These are phyloP conservation scores for Cytospora paraplurivora DNA, from an alignment of 2,329 filamentous ascomycete species.

Conservation along the genomic window DNA sequence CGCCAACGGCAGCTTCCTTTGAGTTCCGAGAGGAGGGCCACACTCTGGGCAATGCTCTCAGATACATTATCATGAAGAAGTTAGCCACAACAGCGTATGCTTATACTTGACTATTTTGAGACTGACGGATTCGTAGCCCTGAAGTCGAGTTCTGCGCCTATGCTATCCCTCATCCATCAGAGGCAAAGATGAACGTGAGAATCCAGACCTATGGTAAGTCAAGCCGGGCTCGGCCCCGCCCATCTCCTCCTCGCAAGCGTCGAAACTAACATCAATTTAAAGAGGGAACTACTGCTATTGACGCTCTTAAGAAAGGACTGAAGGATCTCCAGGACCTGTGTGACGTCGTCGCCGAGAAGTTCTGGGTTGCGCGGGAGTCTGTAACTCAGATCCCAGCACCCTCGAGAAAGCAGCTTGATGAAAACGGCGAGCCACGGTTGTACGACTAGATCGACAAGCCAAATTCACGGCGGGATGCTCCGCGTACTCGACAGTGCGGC, in stretches of 20 bases:
- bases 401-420: conserved; percentile 27
- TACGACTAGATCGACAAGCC: conserved; percentile 14
- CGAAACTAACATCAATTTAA: conserved; percentile 13
- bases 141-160: conserved; percentile 98
- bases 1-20: conserved; percentile 88
- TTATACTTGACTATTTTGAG: neutral
- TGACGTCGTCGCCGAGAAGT: conserved; percentile 92
- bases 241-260: neutral
- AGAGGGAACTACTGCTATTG: conserved; percentile 80
- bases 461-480: neutral
- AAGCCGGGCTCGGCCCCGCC: neutral
- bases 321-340: conserved; percentile 88
- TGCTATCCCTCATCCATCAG: conserved; percentile 94
- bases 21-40: conserved; percentile 94
- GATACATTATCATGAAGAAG: conserved; percentile 99
- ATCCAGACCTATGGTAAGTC: conserved; percentile 92
- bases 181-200: conserved; percentile 93
- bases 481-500: neutral
- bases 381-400: conserved; percentile 44
- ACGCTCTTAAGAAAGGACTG: conserved; percentile 88
- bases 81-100: conserved; percentile 46
- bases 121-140: conserved; percentile 60
- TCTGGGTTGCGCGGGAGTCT: conserved; percentile 66
- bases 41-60: conserved; percentile 89
- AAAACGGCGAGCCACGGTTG: conserved; percentile 27